Conservation (phyloP, 1,284 basidiomycete species). For the Fomes fomentarius region DNA sequence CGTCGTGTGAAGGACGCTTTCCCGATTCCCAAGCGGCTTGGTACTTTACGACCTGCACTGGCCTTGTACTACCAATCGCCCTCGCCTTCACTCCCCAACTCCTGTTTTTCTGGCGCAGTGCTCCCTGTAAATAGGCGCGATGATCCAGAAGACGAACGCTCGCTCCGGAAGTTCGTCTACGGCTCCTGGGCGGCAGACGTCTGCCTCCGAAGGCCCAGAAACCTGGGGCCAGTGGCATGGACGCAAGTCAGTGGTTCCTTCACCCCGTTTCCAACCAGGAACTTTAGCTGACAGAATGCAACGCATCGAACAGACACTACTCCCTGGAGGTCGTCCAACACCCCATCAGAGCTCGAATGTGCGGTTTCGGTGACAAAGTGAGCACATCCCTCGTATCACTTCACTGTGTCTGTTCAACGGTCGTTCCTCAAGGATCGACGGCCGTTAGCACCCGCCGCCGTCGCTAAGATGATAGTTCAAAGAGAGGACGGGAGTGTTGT, state of each 20-base stretch:
- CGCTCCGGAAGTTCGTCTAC: constrained; percentile 40
- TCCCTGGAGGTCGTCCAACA: constrained; percentile 85
- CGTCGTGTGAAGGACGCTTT: constrained; percentile 25
- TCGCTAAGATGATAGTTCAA: constrained; percentile 78
- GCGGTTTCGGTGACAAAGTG: constrained; percentile 94
- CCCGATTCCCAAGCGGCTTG: constrained; percentile 26
- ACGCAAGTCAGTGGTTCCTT: constrained; percentile 49
- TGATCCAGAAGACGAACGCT: constrained; percentile 64
- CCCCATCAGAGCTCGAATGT: constrained; percentile 88
- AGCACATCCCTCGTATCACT: constrained; percentile 23
- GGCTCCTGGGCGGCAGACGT: constrained; percentile 29
- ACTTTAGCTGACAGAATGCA: no score
- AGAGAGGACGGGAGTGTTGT: constrained; percentile 70
- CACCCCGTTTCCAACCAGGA: constrained; percentile 11
- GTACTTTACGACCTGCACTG: constrained; percentile 27
- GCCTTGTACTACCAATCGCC: constrained; percentile 13
- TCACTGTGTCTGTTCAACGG: constrained; percentile 14
- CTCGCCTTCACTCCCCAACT: constrained; percentile 16
- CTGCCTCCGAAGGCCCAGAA: constrained; percentile 30
- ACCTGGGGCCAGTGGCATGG: constrained; percentile 50
- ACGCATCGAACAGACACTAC: constrained; percentile 71
- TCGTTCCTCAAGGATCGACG: constrained; percentile 72
- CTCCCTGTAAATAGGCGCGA: constrained; percentile 33
- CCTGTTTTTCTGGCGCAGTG: constrained; percentile 23
- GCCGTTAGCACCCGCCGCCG: constrained; percentile 87